Evolutionary conservation across 176 grass and related monocot species (phyloP).

Genomic region (Chloris gayana): DNA sequence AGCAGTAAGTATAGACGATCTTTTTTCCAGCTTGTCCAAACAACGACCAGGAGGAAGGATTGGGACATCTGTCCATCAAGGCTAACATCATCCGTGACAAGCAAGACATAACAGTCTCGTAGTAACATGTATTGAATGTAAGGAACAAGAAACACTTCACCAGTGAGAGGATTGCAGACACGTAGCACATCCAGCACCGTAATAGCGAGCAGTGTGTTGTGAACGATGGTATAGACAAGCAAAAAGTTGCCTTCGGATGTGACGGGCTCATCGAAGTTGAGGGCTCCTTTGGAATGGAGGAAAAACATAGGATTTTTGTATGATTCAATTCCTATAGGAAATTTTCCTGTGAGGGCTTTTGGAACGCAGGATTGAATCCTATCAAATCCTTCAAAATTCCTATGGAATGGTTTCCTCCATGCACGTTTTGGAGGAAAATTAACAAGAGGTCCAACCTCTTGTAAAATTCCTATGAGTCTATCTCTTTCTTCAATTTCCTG

Average conservation of each 20-base stretch:
- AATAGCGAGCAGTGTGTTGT: neutral
- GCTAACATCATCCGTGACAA: constrained; percentile 3
- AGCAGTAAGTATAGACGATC: neutral
- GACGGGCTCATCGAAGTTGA: constrained; percentile 32
- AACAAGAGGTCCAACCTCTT: no score
- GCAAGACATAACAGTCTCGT: neutral
- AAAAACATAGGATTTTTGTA: no score
- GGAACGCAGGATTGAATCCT: no score
- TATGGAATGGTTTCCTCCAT: no score
- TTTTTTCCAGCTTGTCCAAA: neutral
- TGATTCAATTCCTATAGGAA: no score
- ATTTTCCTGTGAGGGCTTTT: no score
- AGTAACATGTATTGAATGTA: neutral
- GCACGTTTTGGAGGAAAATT: no score
- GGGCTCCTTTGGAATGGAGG: no score
- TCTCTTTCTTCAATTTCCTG: no score
- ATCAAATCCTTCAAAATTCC: no score
- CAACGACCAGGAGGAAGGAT: constrained; percentile 23
- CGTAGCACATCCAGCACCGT: neutral
- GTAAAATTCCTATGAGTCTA: no score
- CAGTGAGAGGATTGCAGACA: constrained; percentile 21
- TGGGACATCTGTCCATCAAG: neutral
- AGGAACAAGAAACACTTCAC: constrained; percentile 30
- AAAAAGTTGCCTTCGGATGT: constrained; percentile 11
- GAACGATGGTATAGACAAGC: neutral